Evolutionary conservation across 2,329 filamentous ascomycete species (phyloP).

Genomic region (Chrysoporthe deuterocubensis): DNA sequence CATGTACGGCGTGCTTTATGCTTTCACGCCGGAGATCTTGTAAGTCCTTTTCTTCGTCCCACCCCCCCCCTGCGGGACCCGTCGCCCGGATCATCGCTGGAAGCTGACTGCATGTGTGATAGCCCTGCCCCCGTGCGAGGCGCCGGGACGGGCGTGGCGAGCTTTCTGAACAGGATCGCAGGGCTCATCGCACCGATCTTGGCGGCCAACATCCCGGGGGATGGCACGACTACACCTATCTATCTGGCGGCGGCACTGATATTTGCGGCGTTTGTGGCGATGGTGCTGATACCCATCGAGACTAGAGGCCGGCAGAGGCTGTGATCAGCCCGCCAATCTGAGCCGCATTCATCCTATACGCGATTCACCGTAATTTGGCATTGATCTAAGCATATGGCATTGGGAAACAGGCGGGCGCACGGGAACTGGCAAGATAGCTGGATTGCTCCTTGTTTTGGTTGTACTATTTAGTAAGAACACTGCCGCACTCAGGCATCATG

Average conservation of each 20-base stretch:
- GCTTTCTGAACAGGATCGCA: constrained; percentile 70
- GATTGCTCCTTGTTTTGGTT: not conserved
- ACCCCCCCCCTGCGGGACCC: too few species aligned
- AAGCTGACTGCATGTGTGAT: constrained; percentile 6
- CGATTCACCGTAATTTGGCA: not conserved
- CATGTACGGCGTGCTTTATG: constrained; percentile 78
- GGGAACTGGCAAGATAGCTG: not conserved
- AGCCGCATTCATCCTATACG: not conserved
- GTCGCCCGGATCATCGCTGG: not conserved
- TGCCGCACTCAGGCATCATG: constrained; percentile 11
- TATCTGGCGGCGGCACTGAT: constrained; percentile 62
- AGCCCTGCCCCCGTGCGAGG: constrained; percentile 69
- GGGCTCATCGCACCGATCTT: constrained; percentile 72
- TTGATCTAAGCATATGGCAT: too few species aligned
- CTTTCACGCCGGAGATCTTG: constrained; percentile 78
- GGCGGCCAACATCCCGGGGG: constrained; percentile 63
- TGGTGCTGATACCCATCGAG: constrained; percentile 66
- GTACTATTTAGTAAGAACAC: not conserved
- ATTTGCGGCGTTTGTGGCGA: constrained; percentile 61
- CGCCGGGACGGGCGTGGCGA: constrained; percentile 73
- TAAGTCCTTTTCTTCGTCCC: constrained; percentile 1
- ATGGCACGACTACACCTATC: constrained; percentile 61
- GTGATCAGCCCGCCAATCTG: constrained; percentile 36
- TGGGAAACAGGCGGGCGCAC: too few species aligned
- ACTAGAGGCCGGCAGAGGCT: constrained; percentile 63